Conservation (phyloP, 768 basidiomycete species). For the Boletus eberwhitei region DNA sequence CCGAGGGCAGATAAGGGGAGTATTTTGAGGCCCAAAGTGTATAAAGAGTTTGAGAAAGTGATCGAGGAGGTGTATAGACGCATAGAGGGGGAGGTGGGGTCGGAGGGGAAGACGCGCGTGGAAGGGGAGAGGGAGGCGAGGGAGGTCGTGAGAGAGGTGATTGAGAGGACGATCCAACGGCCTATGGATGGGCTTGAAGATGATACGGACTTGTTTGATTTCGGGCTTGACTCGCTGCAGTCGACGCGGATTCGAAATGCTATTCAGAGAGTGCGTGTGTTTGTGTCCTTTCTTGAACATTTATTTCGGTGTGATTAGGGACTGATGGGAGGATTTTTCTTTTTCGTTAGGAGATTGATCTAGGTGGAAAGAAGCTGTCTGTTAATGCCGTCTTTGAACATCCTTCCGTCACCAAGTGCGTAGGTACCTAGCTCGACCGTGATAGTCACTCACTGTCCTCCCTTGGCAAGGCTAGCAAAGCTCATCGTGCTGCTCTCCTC, state of each 20-base stretch:
- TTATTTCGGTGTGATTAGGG: conserved; percentile 15
- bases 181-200: conserved; percentile 16
- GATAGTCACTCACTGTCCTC: neutral
- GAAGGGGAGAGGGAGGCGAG: conserved; percentile 11
- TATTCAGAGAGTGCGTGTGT: conserved; percentile 36
- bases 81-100: conserved; percentile 41
- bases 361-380: conserved; percentile 21
- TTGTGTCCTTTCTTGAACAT: conserved; percentile 16
- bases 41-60: conserved; percentile 45
- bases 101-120: conserved; percentile 16
- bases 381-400: conserved; percentile 47
- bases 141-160: conserved; percentile 10
- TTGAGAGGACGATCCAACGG: conserved; percentile 22
- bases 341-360: conserved; percentile 14
- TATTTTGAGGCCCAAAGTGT: conserved; percentile 47
- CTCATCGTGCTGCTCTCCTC: conserved; percentile 36
- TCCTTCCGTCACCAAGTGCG: conserved; percentile 41
- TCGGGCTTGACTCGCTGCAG: conserved; percentile 54
- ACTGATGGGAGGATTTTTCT: neutral
- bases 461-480: conserved; percentile 34
- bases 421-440: neutral
- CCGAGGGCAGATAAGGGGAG: conserved; percentile 52
- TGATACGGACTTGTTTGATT: conserved; percentile 42
- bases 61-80: conserved; percentile 41
- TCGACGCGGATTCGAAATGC: conserved; percentile 50